A percentile compares a stretch with the other conserved stretches of the same genome.
Evolutionary conservation across 805 yeast species (phyloP).

Genomic region (Starmerella gropengiesseri): DNA sequence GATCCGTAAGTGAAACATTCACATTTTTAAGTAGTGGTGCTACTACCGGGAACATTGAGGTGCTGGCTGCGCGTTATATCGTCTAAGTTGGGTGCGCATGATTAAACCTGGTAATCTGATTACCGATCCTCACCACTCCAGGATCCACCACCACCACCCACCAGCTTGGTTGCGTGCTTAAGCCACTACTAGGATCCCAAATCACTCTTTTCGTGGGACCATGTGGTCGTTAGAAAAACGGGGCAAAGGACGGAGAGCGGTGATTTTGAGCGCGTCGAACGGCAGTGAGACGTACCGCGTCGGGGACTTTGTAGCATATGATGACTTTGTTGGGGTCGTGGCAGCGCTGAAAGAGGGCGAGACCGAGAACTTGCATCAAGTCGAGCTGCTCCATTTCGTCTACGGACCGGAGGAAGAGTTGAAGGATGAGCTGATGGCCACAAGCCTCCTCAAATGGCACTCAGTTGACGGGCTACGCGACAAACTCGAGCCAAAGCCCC

Average conservation of each 20-base stretch:
- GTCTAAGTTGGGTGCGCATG: too few relatives aligned
- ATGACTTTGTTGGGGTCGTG: conserved; percentile 14
- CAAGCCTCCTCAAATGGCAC: conserved; percentile 5
- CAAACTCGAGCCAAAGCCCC: conserved; percentile 2
- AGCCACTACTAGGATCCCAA: too few relatives aligned
- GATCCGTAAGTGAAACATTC: background rate
- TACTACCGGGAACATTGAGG: too few relatives aligned
- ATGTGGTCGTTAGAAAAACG: conserved; percentile 17
- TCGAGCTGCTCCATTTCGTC: conserved; percentile 7
- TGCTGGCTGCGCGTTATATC: too few relatives aligned
- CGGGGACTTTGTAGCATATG: conserved; percentile 16
- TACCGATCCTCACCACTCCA: too few relatives aligned
- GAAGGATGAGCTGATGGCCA: conserved; percentile 3
- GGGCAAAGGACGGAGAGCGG: conserved; percentile 18
- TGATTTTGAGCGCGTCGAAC: background rate
- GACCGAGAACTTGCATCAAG: conserved; percentile 10
- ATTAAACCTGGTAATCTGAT: too few relatives aligned
- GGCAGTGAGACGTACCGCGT: background rate
- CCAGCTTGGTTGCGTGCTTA: too few relatives aligned
- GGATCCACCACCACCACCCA: too few relatives aligned
- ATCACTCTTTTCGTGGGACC: too few relatives aligned
- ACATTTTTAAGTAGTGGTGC: too few relatives aligned
- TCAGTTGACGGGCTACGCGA: background rate
- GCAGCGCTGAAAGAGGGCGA: conserved; percentile 12
- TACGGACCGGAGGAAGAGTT: background rate